phyloP scores from a whole-genome alignment of 2,329 filamentous ascomycete genomes.

The Lasiodiplodia sp. region DNA sequence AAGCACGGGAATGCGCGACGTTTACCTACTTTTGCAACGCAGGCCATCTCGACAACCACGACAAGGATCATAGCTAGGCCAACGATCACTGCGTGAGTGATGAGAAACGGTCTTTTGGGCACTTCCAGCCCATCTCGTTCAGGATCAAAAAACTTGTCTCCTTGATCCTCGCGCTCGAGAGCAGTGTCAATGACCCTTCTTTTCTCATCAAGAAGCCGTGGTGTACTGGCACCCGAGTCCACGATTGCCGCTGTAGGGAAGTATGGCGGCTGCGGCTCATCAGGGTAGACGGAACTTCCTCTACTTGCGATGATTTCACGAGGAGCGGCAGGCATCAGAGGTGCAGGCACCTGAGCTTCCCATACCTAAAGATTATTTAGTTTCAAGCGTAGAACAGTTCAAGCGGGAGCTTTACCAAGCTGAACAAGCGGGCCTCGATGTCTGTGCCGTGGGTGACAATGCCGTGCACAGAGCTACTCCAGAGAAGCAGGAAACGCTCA shows the following conservation, averaged over 20 bases:
- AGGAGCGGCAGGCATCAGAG: not conserved
- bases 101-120: constrained; percentile 37
- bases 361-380: constrained; percentile 31
- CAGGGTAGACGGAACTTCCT: not conserved
- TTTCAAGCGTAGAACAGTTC: not conserved
- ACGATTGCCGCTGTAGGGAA: not conserved
- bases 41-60: constrained; percentile 42
- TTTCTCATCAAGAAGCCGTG: constrained; percentile 36
- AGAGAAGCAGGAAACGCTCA: constrained; percentile 53
- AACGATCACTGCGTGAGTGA: constrained; percentile 32
- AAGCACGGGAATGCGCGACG: constrained; percentile 6
- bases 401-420: not conserved
- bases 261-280: not conserved
- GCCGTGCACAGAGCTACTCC: constrained; percentile 52
- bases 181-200: constrained; percentile 37
- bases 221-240: not conserved
- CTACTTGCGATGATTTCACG: not conserved
- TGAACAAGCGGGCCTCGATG: constrained; percentile 33
- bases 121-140: constrained; percentile 37
- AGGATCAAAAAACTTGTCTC: constrained; percentile 38
- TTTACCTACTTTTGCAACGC: constrained; percentile 38
- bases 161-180: constrained; percentile 39
- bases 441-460: constrained; percentile 50
- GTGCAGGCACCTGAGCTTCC: constrained; percentile 36
- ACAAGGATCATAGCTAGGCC: constrained; percentile 40